Evolutionary conservation across 208 protist species (phyloP).

Genomic region (Naegleria fowleri): DNA sequence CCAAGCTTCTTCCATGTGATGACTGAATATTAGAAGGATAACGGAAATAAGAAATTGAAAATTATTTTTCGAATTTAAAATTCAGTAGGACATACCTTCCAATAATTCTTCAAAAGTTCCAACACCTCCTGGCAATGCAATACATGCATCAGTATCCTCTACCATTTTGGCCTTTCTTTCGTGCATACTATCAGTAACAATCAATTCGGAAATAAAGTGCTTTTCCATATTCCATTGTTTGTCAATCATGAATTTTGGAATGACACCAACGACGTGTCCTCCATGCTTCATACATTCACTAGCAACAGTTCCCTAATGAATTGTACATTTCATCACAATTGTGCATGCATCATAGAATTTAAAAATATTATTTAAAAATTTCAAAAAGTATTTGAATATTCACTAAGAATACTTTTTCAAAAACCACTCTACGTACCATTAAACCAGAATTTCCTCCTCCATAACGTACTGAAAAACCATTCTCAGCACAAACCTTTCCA

Average conservation of each 20-base stretch:
- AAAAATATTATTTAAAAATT: neutral
- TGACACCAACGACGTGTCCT: slow-evolving; percentile 13
- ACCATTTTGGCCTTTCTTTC: slow-evolving; percentile 29
- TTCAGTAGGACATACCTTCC: slow-evolving; percentile 22
- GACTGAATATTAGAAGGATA: neutral
- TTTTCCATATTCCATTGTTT: neutral
- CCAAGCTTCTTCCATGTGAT: slow-evolving; percentile 38
- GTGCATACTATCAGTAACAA: slow-evolving; percentile 31
- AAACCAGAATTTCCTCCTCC: slow-evolving; percentile 5
- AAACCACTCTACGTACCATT: neutral
- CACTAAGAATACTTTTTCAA: too few relatives aligned
- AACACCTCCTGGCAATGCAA: slow-evolving; percentile 40
- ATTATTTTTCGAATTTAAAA: too few relatives aligned
- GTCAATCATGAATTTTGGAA: neutral
- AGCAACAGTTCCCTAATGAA: neutral
- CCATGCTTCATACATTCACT: neutral
- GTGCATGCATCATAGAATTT: neutral
- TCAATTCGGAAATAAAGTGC: slow-evolving; percentile 3
- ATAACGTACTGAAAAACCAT: neutral
- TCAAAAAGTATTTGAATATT: too few relatives aligned
- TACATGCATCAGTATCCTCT: slow-evolving; percentile 23
- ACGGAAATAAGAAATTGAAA: too few relatives aligned
- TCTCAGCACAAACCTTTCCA: neutral
- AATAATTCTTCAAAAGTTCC: slow-evolving; percentile 44
- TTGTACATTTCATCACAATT: neutral